These are phyloP conservation scores for Musa schizocarpa DNA, from an alignment of 176 grass and related monocot genomes.

Conservation along the genomic window DNA sequence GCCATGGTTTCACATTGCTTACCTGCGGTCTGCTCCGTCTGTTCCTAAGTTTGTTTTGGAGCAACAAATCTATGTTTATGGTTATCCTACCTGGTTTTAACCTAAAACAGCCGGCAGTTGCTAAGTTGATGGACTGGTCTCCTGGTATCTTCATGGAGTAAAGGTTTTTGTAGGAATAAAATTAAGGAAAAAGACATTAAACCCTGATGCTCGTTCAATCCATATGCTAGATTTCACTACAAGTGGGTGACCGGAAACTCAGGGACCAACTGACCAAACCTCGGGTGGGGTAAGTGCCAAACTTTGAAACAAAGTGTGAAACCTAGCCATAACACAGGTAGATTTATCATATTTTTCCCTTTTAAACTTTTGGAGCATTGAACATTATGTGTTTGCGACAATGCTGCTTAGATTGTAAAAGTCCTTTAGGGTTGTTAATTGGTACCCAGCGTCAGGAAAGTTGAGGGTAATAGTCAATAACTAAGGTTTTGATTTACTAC, in stretches of 20 bases:
- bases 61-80: not conserved
- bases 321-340: not conserved
- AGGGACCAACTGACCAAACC: not conserved
- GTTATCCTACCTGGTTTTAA: not conserved
- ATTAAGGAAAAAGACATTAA: not conserved
- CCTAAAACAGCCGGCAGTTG: not conserved
- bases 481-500: not conserved
- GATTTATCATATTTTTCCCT: not conserved
- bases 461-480: not conserved
- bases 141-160: not conserved
- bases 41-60: not conserved
- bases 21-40: not conserved
- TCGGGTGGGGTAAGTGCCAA: not conserved
- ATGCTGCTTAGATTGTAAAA: not conserved
- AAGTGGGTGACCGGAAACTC: not conserved
- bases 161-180: not conserved
- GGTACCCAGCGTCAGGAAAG: not conserved
- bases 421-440: not conserved
- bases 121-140: not conserved
- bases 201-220: not conserved
- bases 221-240: not conserved
- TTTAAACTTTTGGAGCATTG: not conserved
- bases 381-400: not conserved
- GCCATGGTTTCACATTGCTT: not conserved
- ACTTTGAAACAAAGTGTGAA: not conserved